Evolutionary conservation across 192 early-diverging fungal genomes (phyloP), one percentile per base, ranked within the genome.

Genomic region (Anaeromyces robustus): DNA sequence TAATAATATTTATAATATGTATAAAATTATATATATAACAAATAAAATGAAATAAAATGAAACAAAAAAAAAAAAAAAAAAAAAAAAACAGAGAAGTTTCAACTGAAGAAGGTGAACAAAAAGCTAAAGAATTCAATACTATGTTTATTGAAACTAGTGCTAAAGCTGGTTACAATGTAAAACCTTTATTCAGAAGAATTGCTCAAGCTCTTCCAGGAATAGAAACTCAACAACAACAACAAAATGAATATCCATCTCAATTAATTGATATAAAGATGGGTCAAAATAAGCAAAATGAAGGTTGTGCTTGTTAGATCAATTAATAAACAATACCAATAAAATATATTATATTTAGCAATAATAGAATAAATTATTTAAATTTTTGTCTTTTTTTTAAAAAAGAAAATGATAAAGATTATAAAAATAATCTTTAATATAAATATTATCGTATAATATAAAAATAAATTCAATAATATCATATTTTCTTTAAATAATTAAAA

Each of bases 111-210:
- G 98, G 97, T 30, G 98, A 99, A 85, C 95, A 96, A 90, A 95
- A 95, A 83, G 95, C 97, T 17, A 95, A 95, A 83, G 97, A 98
- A 81, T 92, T 94, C 86, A 95, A 95, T 80, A 96, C 96, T 59
- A 93, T 99, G 93, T 99, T 97, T 86, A 98, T 99, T 83, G 98
- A 99, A 85, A 99, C 98, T n/a, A 94, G 92, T 81, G 98, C 98
- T 77, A 99, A 99, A 86, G 96, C 95, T 14, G 98, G 96, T 29
- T 96, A 98, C 86, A 99, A 99, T 85, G 96, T 99, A 34, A 99
- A 99, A 88, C 92, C 93, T 5, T 88, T 99, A 78, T 99, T 99
- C 85, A 92, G 94, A 81, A 96, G 96, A 84, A 97, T 99, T 85
- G 98, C 97, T 3, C 95, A 97, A 80, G 93, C 95, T 28, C 85